Conservation (phyloP, 768 basidiomycete genomes). For the Naganishia randhawae region DNA sequence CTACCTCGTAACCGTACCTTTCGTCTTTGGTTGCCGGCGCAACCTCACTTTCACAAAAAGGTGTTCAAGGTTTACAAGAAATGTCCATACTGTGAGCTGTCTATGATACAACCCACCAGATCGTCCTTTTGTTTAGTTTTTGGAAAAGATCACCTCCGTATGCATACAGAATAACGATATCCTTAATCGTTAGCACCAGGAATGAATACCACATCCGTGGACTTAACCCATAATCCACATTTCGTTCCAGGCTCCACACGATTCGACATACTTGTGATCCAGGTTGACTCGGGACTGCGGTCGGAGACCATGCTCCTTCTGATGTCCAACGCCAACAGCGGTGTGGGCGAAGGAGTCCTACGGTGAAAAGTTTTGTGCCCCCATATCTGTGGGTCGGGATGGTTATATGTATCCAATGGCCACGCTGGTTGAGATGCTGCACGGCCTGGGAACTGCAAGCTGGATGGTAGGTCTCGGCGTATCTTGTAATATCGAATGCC, state of each 20-base stretch:
- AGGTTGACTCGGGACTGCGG: neutral
- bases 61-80: too few relatives aligned
- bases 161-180: too few relatives aligned
- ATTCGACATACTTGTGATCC: neutral
- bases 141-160: too few relatives aligned
- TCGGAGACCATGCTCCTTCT: neutral
- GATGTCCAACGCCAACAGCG: neutral
- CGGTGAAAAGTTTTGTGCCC: neutral
- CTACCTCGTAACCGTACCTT: too few relatives aligned
- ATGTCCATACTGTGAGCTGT: too few relatives aligned
- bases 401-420: neutral
- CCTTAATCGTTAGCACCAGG: conserved; percentile 8
- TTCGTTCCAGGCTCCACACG: neutral
- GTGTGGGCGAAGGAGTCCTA: neutral
- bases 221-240: conserved; percentile 16
- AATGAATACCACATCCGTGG: conserved; percentile 10
- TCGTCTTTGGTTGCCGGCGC: too few relatives aligned
- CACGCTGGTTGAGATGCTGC: neutral
- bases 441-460: neutral
- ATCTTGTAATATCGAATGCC: conserved; percentile 12
- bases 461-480: neutral
- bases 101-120: too few relatives aligned
- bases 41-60: too few relatives aligned
- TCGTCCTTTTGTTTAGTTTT: too few relatives aligned
- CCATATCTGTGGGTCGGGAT: neutral